phyloP scores from a whole-genome alignment of 148 eudicot genomes.

The Persicaria maculosa region DNA sequence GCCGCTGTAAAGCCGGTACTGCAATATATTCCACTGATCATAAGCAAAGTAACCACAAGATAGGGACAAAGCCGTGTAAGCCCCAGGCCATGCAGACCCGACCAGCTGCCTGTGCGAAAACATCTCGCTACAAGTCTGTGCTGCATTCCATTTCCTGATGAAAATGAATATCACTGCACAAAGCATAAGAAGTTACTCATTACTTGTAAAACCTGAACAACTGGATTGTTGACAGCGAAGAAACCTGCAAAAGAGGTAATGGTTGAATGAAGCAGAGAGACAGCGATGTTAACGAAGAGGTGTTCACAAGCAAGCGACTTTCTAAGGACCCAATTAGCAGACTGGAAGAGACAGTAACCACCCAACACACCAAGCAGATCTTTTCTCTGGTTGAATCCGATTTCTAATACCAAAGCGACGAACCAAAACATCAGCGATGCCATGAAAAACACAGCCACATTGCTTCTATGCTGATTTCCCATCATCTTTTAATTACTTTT shows the following conservation, averaged over 20 bases:
- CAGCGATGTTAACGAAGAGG: constrained; percentile 58
- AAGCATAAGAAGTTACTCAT: neutral
- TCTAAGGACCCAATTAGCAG: constrained; percentile 47
- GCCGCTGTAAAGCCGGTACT: constrained; percentile 46
- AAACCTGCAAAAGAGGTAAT: constrained; percentile 62
- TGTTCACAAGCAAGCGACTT: constrained; percentile 45
- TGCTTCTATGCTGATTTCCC: constrained; percentile 19
- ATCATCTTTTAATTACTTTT: constrained; percentile 12
- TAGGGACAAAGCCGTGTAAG: constrained; percentile 59
- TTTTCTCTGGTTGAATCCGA: constrained; percentile 31
- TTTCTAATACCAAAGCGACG: constrained; percentile 48
- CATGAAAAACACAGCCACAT: constrained; percentile 39
- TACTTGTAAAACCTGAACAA: neutral
- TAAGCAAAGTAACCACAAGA: constrained; percentile 87
- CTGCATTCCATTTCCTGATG: constrained; percentile 34
- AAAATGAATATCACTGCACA: constrained; percentile 60
- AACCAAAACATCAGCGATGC: constrained; percentile 66
- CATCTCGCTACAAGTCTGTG: constrained; percentile 26
- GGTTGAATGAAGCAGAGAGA: constrained; percentile 81
- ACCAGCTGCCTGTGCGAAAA: constrained; percentile 71
- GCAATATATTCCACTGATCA: constrained; percentile 86
- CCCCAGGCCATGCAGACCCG: constrained; percentile 62
- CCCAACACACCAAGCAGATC: constrained; percentile 34
- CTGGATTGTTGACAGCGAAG: neutral
- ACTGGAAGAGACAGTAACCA: constrained; percentile 52